These are phyloP conservation scores for Exophiala oligosperma DNA, from an alignment of 2,329 filamentous ascomycete genomes.

Conservation along the genomic window DNA sequence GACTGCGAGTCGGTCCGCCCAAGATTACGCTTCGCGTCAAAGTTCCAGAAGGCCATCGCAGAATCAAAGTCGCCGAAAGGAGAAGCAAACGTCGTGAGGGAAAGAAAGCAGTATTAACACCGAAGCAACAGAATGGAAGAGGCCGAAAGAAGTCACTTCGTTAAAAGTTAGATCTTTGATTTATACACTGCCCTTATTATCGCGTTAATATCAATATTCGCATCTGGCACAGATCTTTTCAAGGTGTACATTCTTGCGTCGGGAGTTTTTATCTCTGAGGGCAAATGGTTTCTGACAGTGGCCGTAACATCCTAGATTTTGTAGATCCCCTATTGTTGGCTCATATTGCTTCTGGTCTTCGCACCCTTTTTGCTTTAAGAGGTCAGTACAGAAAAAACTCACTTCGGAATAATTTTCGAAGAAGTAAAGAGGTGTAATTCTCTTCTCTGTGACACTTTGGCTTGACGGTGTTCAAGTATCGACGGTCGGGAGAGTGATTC, in stretches of 20 bases:
- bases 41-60: background rate
- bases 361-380: constrained; percentile 3
- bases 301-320: constrained; percentile 1
- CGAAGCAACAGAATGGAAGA: no score
- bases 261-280: background rate
- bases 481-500: no score
- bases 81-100: no score
- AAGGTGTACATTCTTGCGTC: background rate
- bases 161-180: no score
- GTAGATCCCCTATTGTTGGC: constrained; percentile 1
- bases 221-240: background rate
- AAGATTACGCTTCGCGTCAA: background rate
- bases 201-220: background rate
- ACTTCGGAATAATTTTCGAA: no score
- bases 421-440: no score
- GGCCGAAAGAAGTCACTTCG: no score
- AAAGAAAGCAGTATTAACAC: no score
- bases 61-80: no score
- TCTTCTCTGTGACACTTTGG: no score
- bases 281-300: background rate
- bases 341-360: constrained; percentile 4
- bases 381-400: constrained; percentile 1
- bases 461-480: no score
- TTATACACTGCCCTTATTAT: no score
- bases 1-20: background rate